Percentiles rank a stretch among this genome's conserved stretches.
phyloP scores from a whole-genome alignment of 441 rosid species.

The Kokia cookei region DNA sequence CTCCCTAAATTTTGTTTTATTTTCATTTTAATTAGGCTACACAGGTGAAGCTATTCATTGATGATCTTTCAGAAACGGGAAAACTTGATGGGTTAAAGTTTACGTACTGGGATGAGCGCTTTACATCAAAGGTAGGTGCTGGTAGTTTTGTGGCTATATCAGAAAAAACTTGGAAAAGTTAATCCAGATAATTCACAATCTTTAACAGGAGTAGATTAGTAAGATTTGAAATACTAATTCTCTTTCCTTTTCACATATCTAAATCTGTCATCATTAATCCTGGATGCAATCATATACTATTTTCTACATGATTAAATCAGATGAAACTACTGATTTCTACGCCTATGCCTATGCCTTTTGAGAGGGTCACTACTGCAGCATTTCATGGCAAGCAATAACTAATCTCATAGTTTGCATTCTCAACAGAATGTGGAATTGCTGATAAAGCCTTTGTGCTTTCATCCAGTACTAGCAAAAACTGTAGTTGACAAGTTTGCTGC shows the following conservation, averaged over 20 bases:
- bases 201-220: not conserved
- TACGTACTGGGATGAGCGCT: slow-evolving; percentile 77
- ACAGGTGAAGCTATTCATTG: slow-evolving; percentile 58
- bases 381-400: not conserved
- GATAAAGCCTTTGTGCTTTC: slow-evolving; percentile 50
- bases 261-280: not conserved
- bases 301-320: not conserved
- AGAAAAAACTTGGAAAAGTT: not conserved
- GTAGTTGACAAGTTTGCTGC: slow-evolving; percentile 82
- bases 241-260: not conserved
- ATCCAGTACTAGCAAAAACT: slow-evolving; percentile 53
- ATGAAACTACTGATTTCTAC: not conserved
- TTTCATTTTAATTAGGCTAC: slow-evolving; percentile 38
- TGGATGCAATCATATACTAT: not conserved
- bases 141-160: not conserved
- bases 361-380: not conserved
- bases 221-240: not conserved
- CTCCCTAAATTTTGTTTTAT: slow-evolving; percentile 2
- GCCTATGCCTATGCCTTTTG: not conserved
- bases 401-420: slow-evolving; percentile 11
- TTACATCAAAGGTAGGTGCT: slow-evolving; percentile 67
- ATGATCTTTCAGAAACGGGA: slow-evolving; percentile 57
- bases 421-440: slow-evolving; percentile 58
- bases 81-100: slow-evolving; percentile 59
- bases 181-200: not conserved